Percentiles rank a stretch among this genome's conserved stretches.
Conservation (phyloP, 2,329 filamentous ascomycete genomes). For the Pyricularia sp. region DNA sequence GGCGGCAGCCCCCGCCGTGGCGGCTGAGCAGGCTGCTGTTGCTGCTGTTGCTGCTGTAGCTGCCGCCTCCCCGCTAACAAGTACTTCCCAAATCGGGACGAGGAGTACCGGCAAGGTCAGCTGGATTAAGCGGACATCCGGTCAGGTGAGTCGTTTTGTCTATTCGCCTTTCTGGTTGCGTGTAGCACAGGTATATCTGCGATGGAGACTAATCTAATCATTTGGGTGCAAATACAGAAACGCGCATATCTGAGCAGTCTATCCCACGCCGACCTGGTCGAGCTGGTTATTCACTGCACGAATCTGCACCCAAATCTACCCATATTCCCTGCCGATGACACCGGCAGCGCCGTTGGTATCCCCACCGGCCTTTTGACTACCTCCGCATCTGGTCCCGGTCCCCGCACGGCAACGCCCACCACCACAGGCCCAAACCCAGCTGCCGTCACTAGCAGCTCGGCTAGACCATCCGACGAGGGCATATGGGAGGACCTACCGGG, state of each 20-base stretch:
- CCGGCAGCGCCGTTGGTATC: not conserved
- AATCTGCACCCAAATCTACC: conserved; percentile 55
- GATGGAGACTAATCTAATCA: not conserved
- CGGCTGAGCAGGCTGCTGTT: not conserved
- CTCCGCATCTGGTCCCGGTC: conserved; percentile 15
- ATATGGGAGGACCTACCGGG: conserved; percentile 11
- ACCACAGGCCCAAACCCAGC: not conserved
- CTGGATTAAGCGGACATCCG: conserved; percentile 26
- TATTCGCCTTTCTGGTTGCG: not conserved
- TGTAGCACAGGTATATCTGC: not conserved
- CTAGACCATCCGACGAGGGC: not conserved
- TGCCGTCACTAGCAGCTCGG: not conserved
- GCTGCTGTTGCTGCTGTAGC: not conserved
- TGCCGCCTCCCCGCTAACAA: not conserved
- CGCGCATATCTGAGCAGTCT: conserved; percentile 53
- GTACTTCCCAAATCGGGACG: not conserved
- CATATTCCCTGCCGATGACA: conserved; percentile 39
- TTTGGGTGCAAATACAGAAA: conserved; percentile 31
- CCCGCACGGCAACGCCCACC: conserved; percentile 18
- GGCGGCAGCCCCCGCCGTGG: not conserved
- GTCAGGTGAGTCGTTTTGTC: conserved; percentile 23
- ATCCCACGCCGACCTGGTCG: conserved; percentile 51
- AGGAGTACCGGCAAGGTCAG: conserved; percentile 14
- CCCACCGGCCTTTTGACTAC: not conserved
- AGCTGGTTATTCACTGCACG: conserved; percentile 53